phyloP scores from a whole-genome alignment of 805 yeast species.

The Starmerella gropengiesseri region DNA sequence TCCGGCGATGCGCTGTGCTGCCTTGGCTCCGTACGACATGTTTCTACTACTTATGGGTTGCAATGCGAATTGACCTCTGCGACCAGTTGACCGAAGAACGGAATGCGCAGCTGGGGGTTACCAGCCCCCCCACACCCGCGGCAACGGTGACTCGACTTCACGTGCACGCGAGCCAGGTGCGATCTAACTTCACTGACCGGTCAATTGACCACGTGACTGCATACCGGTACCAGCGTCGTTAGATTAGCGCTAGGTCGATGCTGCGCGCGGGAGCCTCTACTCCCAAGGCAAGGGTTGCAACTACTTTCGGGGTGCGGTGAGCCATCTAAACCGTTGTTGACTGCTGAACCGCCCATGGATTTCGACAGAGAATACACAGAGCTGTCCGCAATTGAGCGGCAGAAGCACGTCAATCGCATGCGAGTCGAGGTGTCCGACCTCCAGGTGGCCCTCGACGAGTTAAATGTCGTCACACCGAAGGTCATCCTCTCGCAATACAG shows the following conservation, averaged over 20 bases:
- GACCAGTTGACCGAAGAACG: too few relatives aligned
- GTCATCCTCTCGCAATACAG: neutral
- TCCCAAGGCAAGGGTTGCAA: conserved; percentile 1
- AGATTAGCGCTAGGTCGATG: neutral
- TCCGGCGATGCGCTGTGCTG: conserved; percentile 69
- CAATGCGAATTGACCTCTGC: too few relatives aligned
- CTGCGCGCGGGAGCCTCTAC: neutral
- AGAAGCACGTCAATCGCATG: neutral
- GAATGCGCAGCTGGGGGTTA: too few relatives aligned
- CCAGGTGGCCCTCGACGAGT: conserved; percentile 3
- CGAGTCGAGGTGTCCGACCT: conserved; percentile 2
- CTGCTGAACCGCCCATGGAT: too few relatives aligned
- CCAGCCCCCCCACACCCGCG: too few relatives aligned
- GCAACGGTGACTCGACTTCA: too few relatives aligned
- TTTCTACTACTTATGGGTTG: neutral
- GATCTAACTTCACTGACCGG: neutral
- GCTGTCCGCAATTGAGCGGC: neutral
- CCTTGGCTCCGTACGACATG: conserved; percentile 50
- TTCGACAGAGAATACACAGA: neutral
- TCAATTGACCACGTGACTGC: neutral
- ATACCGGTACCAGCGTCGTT: too few relatives aligned
- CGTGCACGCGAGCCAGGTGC: too few relatives aligned
- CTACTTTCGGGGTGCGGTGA: neutral
- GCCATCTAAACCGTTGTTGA: too few relatives aligned
- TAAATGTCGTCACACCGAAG: neutral